Evolutionary conservation across 2,329 filamentous ascomycete species (phyloP).

Genomic region (Didymella glomerata): DNA sequence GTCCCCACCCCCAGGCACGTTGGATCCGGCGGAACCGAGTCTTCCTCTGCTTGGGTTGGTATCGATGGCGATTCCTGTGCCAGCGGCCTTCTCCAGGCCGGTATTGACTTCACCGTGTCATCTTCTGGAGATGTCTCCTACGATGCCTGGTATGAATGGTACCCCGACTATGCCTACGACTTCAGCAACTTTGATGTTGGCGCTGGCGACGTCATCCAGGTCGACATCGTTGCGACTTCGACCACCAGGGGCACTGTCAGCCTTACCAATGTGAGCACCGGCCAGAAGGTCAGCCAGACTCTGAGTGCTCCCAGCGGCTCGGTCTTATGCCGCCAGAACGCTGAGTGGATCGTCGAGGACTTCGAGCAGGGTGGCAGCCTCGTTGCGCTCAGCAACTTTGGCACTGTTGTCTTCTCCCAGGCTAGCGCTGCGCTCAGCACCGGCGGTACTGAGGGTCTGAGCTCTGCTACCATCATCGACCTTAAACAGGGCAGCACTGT

Average conservation of each 20-base stretch:
- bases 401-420: conserved; percentile 56
- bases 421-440: conserved; percentile 46
- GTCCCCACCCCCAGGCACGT: conserved; percentile 59
- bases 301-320: conserved; percentile 45
- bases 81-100: conserved; percentile 64
- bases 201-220: conserved; percentile 57
- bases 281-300: conserved; percentile 61
- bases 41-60: conserved; percentile 66
- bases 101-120: conserved; percentile 62
- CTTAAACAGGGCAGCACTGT: conserved; percentile 54
- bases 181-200: conserved; percentile 58
- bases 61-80: conserved; percentile 68
- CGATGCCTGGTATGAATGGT: conserved; percentile 70
- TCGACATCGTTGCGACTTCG: conserved; percentile 53
- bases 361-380: conserved; percentile 53
- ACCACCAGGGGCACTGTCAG: conserved; percentile 57
- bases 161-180: conserved; percentile 64
- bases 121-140: conserved; percentile 52
- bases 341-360: conserved; percentile 71
- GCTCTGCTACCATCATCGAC: conserved; percentile 56
- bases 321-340: conserved; percentile 52
- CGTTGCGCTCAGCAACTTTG: conserved; percentile 60
- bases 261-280: conserved; percentile 63
- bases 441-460: conserved; percentile 44
- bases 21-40: conserved; percentile 52